These are phyloP conservation scores for Emmonsia crescens DNA, from an alignment of 2,329 filamentous ascomycete species.

Conservation along the genomic window DNA sequence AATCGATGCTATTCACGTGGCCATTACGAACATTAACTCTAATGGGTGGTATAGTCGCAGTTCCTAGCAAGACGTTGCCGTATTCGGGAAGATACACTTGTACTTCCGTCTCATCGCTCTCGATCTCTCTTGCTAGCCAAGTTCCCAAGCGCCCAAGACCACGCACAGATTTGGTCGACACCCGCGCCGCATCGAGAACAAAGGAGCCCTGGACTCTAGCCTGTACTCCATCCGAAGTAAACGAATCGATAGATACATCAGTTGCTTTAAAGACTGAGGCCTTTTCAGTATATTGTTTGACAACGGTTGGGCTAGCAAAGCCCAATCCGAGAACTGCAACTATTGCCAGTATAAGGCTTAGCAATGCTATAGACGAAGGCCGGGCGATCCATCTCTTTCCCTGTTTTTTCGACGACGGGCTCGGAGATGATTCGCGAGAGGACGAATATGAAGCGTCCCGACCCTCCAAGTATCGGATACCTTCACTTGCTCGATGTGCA, in stretches of 20 bases:
- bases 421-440: constrained; percentile 13
- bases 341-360: constrained; percentile 51
- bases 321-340: constrained; percentile 63
- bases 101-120: constrained; percentile 61
- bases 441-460: constrained; percentile 15
- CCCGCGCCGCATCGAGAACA: constrained; percentile 64
- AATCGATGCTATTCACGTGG: constrained; percentile 64
- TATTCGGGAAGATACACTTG: constrained; percentile 76
- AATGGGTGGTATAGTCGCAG: constrained; percentile 63
- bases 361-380: constrained; percentile 67
- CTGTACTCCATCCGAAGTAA: constrained; percentile 66
- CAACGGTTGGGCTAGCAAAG: constrained; percentile 68
- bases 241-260: constrained; percentile 71
- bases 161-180: constrained; percentile 59
- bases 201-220: constrained; percentile 76
- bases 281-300: constrained; percentile 78
- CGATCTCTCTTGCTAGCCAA: constrained; percentile 66
- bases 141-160: constrained; percentile 68
- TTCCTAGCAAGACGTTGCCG: constrained; percentile 64
- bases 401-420: constrained; percentile 13
- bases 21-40: constrained; percentile 68
- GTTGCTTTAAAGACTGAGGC: constrained; percentile 74
- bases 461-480: constrained; percentile 17
- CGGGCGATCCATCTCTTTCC: constrained; percentile 43
- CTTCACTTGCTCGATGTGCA: constrained; percentile 24